Base-by-base conservation (phyloP, 441 rosid genomes). In the Gossypium schwendimanii region DNA sequence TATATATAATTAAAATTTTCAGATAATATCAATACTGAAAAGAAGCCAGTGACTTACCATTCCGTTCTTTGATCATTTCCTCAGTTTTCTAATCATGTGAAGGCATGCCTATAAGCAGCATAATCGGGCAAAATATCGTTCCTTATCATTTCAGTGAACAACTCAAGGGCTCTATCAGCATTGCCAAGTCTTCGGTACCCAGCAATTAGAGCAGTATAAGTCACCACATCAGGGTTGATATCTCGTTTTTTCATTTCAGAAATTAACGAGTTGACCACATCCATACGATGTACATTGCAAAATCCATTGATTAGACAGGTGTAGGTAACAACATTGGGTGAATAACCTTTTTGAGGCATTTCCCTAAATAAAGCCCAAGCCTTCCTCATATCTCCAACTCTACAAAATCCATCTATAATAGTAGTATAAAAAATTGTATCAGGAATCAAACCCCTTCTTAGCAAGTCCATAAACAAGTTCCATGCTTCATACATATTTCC, bases 271-370 rank as follows among this genome's bases (percentile, higher is more conserved):
- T 62, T 53, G 10, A 77, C 88, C 79, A 65, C 58, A 80, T 88
- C 93, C 84, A 83, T 63, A 64, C 83, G 82, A 6, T 62, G 59
- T 70, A 75, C 28, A 76, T 84, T 83, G 71, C 71, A 85, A 74
- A 71, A 84, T 23, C 91, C 91, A 78, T 81, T 83, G 61, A 87
- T 81, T 55, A 88, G 73, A 69, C 87, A 79, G 31, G 88, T 87
- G 69, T 84, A 88, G 55, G 88, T 84, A 59, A 76, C 76, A 71
- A 84, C 81, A 65, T 76, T 87, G 39, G 88, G 86, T 53, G 53
- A 44, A 62, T 71, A 73, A 44, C 81, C 84, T 72, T 28, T 61
- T 33, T 6, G 44, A 55, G 23, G 53, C 88, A 85, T 87, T 49
- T 81, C 70, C 17, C 52, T 58, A 50, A 69, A 81, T 17, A 85